Evolutionary conservation across 306 rosid genomes (phyloP), one percentile per base, ranked within the genome.

Genomic region (Prunus kanzakura): DNA sequence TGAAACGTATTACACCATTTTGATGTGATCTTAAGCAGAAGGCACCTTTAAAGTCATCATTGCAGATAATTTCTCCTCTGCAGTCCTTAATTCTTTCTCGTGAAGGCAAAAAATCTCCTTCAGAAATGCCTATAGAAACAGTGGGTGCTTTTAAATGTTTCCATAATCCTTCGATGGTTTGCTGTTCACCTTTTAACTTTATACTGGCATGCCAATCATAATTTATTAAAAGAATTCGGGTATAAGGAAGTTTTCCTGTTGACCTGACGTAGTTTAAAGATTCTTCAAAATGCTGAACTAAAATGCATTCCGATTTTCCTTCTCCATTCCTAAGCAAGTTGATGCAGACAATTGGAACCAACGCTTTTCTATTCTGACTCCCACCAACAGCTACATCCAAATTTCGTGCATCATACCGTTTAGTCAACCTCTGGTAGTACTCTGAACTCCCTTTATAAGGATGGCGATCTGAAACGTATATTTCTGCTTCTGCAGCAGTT

Each of bases 401-500:
- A 78, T 83, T 86, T 46, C 96, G 91, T 62, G 97, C 73, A 84
- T 92, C 97, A 58, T 92, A 95, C 84, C 99, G 90, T 78, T 88
- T 89, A 79, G 86, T 91, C 87, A 95, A 69, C 83, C 99, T 87
- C 84, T 88, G 90, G 80, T 92, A 92, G 82, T 95, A 95, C 73
- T 95, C 86, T 30, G 80, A 64, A 54, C 97, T 90, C 75, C 99
- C 99, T 83, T 84, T 91, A 78, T 95, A 95, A 73, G 99, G 99
- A 79, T 95, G 90, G 5, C 81, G 77, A 70, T 91, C 96, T 64
- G 98, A 90, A 83, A 95, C 96, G 81, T 92, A 91, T 78, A 95
- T 95, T 86, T 90, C 99, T 77, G 99, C 99, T 86, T 95, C 99
- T 52, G 99, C 96, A 76, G 97, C 93, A 73, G 99, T 91, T 41